These are phyloP conservation scores for Fragaria vesca DNA, from an alignment of 306 rosid species.

Conservation along the genomic window DNA sequence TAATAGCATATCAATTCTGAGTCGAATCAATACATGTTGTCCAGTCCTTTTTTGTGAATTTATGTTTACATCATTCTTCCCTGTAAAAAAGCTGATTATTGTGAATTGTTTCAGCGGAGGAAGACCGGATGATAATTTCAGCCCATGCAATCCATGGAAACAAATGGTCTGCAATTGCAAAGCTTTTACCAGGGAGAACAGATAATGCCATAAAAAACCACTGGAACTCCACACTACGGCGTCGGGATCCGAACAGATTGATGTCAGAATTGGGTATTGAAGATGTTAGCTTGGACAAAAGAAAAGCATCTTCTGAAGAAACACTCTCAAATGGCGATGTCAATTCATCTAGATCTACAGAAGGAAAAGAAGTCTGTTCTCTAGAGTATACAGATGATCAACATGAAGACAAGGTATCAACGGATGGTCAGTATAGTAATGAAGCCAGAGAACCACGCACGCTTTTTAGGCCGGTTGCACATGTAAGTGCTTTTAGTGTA, in stretches of 20 bases:
- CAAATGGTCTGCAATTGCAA: constrained; percentile 91
- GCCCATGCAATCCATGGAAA: constrained; percentile 91
- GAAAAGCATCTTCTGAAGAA: constrained; percentile 88
- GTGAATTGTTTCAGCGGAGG: constrained; percentile 65
- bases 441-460: constrained; percentile 60
- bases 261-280: constrained; percentile 63
- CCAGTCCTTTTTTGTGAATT: background rate
- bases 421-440: constrained; percentile 40
- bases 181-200: constrained; percentile 83
- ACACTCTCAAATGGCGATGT: constrained; percentile 79
- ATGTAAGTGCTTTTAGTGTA: constrained; percentile 80
- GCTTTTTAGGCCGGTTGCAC: constrained; percentile 70
- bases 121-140: constrained; percentile 76
- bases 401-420: constrained; percentile 40
- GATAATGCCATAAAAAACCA: constrained; percentile 93
- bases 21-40: background rate
- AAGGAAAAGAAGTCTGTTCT: constrained; percentile 65
- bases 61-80: constrained; percentile 14
- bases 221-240: constrained; percentile 92
- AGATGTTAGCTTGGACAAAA: constrained; percentile 72
- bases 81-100: constrained; percentile 27
- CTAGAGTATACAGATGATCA: constrained; percentile 53
- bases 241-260: constrained; percentile 52
- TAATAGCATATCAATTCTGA: background rate
- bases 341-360: constrained; percentile 70